Evolutionary conservation across 148 eudicot species (phyloP).

Genomic region (Fallopia convolvulus): DNA sequence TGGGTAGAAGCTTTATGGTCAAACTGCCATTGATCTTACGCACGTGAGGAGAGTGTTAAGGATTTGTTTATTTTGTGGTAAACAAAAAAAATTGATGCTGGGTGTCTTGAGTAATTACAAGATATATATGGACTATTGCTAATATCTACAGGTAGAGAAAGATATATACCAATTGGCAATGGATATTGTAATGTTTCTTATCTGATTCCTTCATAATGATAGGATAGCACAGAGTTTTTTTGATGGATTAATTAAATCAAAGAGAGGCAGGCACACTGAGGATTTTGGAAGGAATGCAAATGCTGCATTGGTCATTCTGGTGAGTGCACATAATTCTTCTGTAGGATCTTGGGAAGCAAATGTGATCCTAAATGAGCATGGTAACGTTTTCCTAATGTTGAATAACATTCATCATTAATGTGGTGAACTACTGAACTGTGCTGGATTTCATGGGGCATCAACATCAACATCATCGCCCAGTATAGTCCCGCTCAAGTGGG

Average conservation of each 20-base stretch:
- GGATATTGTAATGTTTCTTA: not conserved
- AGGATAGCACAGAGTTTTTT: slow-evolving; percentile 51
- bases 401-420: not conserved
- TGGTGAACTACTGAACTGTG: not conserved
- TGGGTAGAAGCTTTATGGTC: too few species aligned
- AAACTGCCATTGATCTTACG: too few species aligned
- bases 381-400: not conserved
- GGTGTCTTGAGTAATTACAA: not conserved
- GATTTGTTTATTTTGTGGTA: not conserved
- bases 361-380: not conserved
- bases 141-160: not conserved
- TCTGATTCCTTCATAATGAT: slow-evolving; percentile 10
- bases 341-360: not conserved
- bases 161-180: not conserved
- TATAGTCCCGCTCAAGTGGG: too few species aligned
- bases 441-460: not conserved
- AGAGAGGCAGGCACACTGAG: slow-evolving; percentile 22
- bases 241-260: slow-evolving; percentile 26
- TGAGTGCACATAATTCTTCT: slow-evolving; percentile 23
- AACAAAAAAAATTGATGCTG: not conserved
- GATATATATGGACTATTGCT: slow-evolving; percentile 1
- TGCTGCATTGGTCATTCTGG: slow-evolving; percentile 55
- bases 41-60: not conserved
- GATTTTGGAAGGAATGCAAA: slow-evolving; percentile 29
- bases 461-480: too few species aligned